A percentile compares a stretch with the other conserved stretches of the same genome.
phyloP scores from a whole-genome alignment of 352 stramenopile species.

The Globisporangium paddicum region DNA sequence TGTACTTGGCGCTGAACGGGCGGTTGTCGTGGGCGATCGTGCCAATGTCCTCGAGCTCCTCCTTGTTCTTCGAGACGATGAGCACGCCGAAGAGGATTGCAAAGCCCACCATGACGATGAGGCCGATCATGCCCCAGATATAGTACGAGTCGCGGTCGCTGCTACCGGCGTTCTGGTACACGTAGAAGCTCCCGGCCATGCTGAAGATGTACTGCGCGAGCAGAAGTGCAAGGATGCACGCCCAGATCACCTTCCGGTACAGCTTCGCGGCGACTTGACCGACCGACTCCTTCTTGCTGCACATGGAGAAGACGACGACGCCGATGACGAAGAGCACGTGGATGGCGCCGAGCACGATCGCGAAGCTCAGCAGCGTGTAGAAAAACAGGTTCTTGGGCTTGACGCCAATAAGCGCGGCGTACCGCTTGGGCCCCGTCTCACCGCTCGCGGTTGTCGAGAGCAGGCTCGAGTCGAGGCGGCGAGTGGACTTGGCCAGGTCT shows the following conservation, averaged over 20 bases:
- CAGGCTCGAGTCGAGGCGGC: constrained; percentile 27
- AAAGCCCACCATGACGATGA: constrained; percentile 44
- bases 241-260: constrained; percentile 84
- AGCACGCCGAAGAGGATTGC: constrained; percentile 65
- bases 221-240: constrained; percentile 58
- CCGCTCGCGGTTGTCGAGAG: constrained; percentile 17
- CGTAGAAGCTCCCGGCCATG: constrained; percentile 76
- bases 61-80: constrained; percentile 53
- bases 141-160: constrained; percentile 28
- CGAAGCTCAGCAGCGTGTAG: constrained; percentile 71
- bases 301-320: constrained; percentile 35
- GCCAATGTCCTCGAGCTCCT: constrained; percentile 72
- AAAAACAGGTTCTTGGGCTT: constrained; percentile 69
- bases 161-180: constrained; percentile 36
- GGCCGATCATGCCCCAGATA: constrained; percentile 34
- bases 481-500: constrained; percentile 15
- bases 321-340: constrained; percentile 63
- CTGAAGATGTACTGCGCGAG: constrained; percentile 85
- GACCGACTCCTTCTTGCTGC: constrained; percentile 63
- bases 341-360: constrained; percentile 46
- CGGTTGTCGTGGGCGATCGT: constrained; percentile 75
- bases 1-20: constrained; percentile 78
- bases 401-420: constrained; percentile 64
- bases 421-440: constrained; percentile 61
- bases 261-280: constrained; percentile 47